Evolutionary conservation across 2,329 filamentous ascomycete species (phyloP).

Genomic region (Thelonectria rubi): DNA sequence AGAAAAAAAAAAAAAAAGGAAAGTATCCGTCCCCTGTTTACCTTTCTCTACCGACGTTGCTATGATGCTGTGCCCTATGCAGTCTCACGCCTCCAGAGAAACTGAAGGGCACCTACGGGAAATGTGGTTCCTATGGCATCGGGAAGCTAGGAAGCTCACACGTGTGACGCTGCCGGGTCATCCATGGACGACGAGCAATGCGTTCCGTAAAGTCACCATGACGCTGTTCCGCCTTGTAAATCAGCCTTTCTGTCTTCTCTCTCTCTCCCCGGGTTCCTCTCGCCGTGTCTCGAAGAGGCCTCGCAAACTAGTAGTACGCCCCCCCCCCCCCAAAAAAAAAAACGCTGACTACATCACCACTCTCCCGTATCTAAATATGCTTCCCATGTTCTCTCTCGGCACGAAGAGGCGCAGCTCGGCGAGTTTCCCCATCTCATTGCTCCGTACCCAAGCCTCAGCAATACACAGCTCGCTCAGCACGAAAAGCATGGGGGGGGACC

Average conservation of each 20-base stretch:
- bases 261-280: not conserved
- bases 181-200: constrained; percentile 11
- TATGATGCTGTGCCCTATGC: too few relatives aligned
- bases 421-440: not conserved
- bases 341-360: not conserved
- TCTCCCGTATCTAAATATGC: constrained; percentile 2
- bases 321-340: not conserved
- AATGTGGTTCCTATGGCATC: constrained; percentile 7
- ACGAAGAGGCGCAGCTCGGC: constrained; percentile 12
- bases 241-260: not conserved
- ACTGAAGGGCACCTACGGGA: not conserved
- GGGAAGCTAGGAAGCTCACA: constrained; percentile 26
- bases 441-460: not conserved
- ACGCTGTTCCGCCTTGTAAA: not conserved
- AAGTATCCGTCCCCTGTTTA: too few relatives aligned
- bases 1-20: not conserved
- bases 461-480: not conserved
- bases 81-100: too few relatives aligned
- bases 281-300: not conserved
- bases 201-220: not conserved
- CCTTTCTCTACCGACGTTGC: too few relatives aligned
- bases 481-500: not conserved
- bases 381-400: not conserved
- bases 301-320: not conserved
- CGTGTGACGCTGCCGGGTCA: constrained; percentile 22